Conservation (phyloP, 768 basidiomycete species). For the Paxillus ammoniavirescens region DNA sequence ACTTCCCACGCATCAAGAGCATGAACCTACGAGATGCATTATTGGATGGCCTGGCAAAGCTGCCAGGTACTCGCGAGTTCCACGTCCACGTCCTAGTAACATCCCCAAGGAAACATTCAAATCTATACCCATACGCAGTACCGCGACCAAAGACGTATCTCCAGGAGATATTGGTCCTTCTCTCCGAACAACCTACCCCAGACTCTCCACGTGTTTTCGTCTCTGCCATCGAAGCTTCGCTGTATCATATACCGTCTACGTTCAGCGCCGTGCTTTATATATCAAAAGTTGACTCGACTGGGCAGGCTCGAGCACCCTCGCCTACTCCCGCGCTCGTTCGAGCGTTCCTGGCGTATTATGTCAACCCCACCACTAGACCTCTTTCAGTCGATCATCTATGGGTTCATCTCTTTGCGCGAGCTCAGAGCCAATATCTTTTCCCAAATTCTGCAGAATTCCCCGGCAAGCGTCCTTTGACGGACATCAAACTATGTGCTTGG, state of each 20-base stretch:
- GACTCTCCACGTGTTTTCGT: conserved; percentile 61
- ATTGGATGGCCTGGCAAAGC: conserved; percentile 47
- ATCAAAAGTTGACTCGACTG: conserved; percentile 93
- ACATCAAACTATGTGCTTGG: conserved; percentile 84
- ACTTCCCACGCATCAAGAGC: conserved; percentile 23
- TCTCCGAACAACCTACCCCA: conserved; percentile 57
- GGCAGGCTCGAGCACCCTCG: conserved; percentile 60
- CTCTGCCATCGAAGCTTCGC: conserved; percentile 72
- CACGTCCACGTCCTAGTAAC: conserved; percentile 76
- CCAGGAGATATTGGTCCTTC: conserved; percentile 75
- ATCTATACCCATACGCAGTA: conserved; percentile 72
- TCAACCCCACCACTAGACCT: conserved; percentile 62
- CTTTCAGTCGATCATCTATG: conserved; percentile 56
- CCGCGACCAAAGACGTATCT: conserved; percentile 65
- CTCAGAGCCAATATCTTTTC: conserved; percentile 92
- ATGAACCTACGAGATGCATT: conserved; percentile 63
- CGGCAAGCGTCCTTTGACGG: conserved; percentile 73
- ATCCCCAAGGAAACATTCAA: conserved; percentile 60
- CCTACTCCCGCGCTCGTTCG: conserved; percentile 71
- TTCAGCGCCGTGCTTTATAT: conserved; percentile 78
- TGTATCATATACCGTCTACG: conserved; percentile 74
- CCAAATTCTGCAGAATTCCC: conserved; percentile 74
- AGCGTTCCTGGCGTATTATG: conserved; percentile 63
- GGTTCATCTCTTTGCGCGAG: conserved; percentile 88
- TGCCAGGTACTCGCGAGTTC: conserved; percentile 70